Conservation (phyloP, 176 grass and related monocot species). For the Aegilops longissima region DNA sequence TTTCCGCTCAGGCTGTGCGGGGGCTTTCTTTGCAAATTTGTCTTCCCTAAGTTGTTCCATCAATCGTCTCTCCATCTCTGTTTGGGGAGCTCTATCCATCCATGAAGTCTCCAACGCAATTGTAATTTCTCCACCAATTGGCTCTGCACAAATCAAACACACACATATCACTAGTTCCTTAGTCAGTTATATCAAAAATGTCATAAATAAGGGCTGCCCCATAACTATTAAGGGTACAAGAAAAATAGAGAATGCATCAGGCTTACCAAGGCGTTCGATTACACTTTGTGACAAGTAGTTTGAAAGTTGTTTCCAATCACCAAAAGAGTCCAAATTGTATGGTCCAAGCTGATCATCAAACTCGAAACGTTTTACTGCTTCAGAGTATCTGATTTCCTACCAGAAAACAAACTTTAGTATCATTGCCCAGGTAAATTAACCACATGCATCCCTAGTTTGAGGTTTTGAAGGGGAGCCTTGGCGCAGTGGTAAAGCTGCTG, state of each 20-base stretch:
- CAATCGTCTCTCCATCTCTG: conserved; percentile 65
- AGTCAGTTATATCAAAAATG: not conserved
- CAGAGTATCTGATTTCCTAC: conserved; percentile 84
- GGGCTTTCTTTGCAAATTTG: conserved; percentile 57
- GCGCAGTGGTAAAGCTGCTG: too few relatives aligned
- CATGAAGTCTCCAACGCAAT: conserved; percentile 63
- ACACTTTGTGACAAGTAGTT: conserved; percentile 58
- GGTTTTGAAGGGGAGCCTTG: too few relatives aligned
- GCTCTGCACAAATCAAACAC: conserved; percentile 48
- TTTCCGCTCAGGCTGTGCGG: conserved; percentile 38
- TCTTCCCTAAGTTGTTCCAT: conserved; percentile 63
- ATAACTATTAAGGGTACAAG: not conserved
- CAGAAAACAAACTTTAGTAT: conserved; percentile 46
- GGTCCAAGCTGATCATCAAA: conserved; percentile 82
- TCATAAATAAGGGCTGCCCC: not conserved
- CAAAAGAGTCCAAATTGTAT: conserved; percentile 67
- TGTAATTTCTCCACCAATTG: conserved; percentile 84
- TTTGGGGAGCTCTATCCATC: conserved; percentile 64
- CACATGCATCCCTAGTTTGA: not conserved
- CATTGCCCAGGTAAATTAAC: too few relatives aligned
- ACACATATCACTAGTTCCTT: not conserved
- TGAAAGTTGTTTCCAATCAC: conserved; percentile 82
- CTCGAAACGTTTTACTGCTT: conserved; percentile 71
- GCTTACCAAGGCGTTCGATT: conserved; percentile 77
- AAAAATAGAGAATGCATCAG: not conserved